Base-by-base conservation (phyloP, 805 yeast genomes). In the Candida sonorensis region DNA sequence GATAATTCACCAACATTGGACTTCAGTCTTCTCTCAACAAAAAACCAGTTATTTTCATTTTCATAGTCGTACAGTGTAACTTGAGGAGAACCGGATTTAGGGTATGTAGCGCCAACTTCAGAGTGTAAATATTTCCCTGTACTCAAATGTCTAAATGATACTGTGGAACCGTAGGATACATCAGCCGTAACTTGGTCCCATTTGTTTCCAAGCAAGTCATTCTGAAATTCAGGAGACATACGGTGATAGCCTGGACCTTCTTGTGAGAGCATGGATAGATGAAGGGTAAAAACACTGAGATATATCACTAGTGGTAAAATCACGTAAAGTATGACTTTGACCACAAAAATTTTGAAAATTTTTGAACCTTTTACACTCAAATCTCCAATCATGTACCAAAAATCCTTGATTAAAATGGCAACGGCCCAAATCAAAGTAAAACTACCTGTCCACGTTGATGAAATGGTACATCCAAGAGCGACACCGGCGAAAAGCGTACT, bases 71-170 rank as follows among this genome's bases (percentile, higher is more conserved):
- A 75, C 30, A 84, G 63, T 0, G 95, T 75, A 15, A 90, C 85
- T 55, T 84, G 90, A 55, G 86, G 95, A 49, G 80, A 78, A 15
- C 68, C 57, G 2, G 86, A 69, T 2, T 71, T 56, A 31, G 73
- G 72, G 55, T 83, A 86, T 4, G 62, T 55, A 45, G 62, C 67
- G 26, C 70, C 62, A 54, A 85, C 90, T 54, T 85, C 90, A 2
- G 95, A 82, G 55, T 86, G 94, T 40, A 90, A 61, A 53, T 85
- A 90, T 2, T 79, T 79, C 14, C 92, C 94, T 2, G 84, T 75
- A 34, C 72, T 67, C 17, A 59, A 50, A 54, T 90, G 95, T 41
- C 90, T 78, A 20, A 90, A 42, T 13, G 83, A 72, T 16, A 90
- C 67, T 0, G 73, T 64, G 28, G 88, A 73, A 9, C 95, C 96